These are phyloP conservation scores for Vanderwaltozyma polyspora DNA, from an alignment of 805 yeast genomes.

Conservation along the genomic window DNA sequence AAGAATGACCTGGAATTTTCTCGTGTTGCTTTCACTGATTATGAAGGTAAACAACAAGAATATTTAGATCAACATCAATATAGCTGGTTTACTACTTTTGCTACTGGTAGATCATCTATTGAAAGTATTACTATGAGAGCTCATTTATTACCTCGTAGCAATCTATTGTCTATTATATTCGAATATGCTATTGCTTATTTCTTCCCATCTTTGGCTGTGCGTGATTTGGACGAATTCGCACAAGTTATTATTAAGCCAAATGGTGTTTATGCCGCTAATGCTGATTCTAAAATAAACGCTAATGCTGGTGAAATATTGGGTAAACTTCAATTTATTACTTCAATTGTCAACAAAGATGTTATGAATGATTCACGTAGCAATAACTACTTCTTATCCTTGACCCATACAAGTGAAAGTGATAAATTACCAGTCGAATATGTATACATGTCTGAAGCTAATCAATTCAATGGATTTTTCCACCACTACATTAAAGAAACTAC, in stretches of 20 bases:
- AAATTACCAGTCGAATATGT: constrained; percentile 66
- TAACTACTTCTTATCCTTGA: constrained; percentile 73
- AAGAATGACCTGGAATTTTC: constrained; percentile 48
- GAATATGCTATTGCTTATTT: constrained; percentile 52
- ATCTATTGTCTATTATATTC: constrained; percentile 51
- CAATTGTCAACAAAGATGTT: constrained; percentile 71
- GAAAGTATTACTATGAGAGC: constrained; percentile 50
- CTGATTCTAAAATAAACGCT: constrained; percentile 18
- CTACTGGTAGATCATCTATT: constrained; percentile 79
- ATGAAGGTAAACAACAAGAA: constrained; percentile 11
- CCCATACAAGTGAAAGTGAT: constrained; percentile 66
- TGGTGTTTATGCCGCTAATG: constrained; percentile 19
- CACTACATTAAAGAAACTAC: constrained; percentile 24
- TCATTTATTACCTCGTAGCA: constrained; percentile 69
- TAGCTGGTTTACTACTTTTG: constrained; percentile 46
- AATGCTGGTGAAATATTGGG: constrained; percentile 36
- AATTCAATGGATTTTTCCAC: constrained; percentile 57
- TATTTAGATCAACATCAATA: constrained; percentile 31
- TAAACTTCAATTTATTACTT: constrained; percentile 53
- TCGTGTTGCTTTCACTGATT: constrained; percentile 39
- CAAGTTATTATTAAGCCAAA: constrained; percentile 49
- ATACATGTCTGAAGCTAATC: constrained; percentile 81
- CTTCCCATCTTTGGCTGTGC: constrained; percentile 42
- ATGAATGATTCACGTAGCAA: constrained; percentile 69
- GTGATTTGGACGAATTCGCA: constrained; percentile 42